A percentile compares a stretch with the other conserved stretches of the same genome.
These are phyloP conservation scores for Astrocystis sublimbata DNA, from an alignment of 495 filamentous ascomycete genomes.

Conservation along the genomic window DNA sequence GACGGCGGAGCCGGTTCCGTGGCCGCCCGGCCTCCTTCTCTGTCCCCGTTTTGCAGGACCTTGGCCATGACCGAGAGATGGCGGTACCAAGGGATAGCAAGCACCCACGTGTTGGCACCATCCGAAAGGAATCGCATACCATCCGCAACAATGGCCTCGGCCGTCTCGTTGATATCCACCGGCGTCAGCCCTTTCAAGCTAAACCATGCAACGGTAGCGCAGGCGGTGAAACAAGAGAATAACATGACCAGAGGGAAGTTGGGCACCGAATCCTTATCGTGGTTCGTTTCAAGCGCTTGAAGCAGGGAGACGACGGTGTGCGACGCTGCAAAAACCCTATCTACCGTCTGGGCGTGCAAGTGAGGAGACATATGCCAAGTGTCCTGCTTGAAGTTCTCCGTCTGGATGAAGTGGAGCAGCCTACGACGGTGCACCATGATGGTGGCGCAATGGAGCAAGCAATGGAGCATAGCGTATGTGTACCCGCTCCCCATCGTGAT, in stretches of 20 bases:
- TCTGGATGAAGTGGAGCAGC: slow-evolving; percentile 50
- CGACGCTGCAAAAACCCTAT: slow-evolving; percentile 50
- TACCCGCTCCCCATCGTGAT: slow-evolving; percentile 56
- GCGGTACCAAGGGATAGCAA: slow-evolving; percentile 52
- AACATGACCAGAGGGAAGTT: slow-evolving; percentile 56
- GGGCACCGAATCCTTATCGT: slow-evolving; percentile 50
- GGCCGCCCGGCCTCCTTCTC: slow-evolving; percentile 19
- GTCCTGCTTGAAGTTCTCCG: slow-evolving; percentile 47
- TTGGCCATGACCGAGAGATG: slow-evolving; percentile 54
- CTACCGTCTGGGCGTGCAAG: slow-evolving; percentile 41
- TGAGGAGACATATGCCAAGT: slow-evolving; percentile 45
- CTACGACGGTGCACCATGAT: slow-evolving; percentile 55
- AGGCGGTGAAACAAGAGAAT: slow-evolving; percentile 53
- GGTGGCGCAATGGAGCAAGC: slow-evolving; percentile 50
- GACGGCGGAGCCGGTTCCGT: slow-evolving; percentile 37
- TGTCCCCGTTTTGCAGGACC: slow-evolving; percentile 45
- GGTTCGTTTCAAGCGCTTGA: slow-evolving; percentile 45
- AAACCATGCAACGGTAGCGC: slow-evolving; percentile 53
- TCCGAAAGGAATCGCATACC: slow-evolving; percentile 51
- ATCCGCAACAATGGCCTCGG: slow-evolving; percentile 48
- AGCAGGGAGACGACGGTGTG: slow-evolving; percentile 51
- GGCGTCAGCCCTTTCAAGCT: slow-evolving; percentile 51
- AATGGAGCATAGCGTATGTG: slow-evolving; percentile 55
- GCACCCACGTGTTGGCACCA: slow-evolving; percentile 49
- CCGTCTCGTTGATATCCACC: slow-evolving; percentile 46